These are phyloP conservation scores for Pugionium cornutum DNA, from an alignment of 345 rosid genomes.

Conservation along the genomic window DNA sequence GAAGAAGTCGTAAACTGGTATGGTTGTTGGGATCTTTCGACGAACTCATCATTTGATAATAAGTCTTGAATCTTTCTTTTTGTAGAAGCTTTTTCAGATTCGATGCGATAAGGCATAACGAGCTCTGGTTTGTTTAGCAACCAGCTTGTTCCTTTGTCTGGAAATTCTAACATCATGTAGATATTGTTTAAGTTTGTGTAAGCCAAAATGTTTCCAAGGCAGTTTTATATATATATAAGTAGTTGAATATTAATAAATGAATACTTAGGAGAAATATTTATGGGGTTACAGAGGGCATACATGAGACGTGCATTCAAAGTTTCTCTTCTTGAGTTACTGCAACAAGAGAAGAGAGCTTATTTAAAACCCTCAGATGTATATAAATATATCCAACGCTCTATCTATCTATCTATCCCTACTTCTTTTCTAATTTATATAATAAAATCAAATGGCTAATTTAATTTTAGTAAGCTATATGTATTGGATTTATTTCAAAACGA, in stretches of 20 bases:
- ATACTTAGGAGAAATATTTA: background rate
- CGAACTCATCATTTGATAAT: slow-evolving; percentile 37
- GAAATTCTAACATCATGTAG: slow-evolving; percentile 14
- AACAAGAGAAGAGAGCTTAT: slow-evolving; percentile 30
- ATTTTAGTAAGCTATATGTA: slow-evolving; percentile 6
- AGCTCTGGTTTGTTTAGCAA: slow-evolving; percentile 40
- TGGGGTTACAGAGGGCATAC: slow-evolving; percentile 41
- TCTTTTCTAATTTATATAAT: background rate
- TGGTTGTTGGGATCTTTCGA: slow-evolving; percentile 52
- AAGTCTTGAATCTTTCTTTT: slow-evolving; percentile 59
- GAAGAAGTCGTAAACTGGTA: slow-evolving; percentile 33
- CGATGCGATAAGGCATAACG: slow-evolving; percentile 24
- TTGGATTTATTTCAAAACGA: background rate
- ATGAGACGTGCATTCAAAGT: slow-evolving; percentile 57
- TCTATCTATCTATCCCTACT: background rate
- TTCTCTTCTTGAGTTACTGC: slow-evolving; percentile 42
- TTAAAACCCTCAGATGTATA: slow-evolving; percentile 25
- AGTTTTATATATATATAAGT: slow-evolving; percentile 23
- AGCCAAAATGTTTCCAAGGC: slow-evolving; percentile 10
- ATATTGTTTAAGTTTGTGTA: slow-evolving; percentile 42
- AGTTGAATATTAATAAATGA: slow-evolving; percentile 28
- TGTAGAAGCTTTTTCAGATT: slow-evolving; percentile 43
- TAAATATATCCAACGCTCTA: slow-evolving; percentile 33
- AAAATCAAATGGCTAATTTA: slow-evolving; percentile 9
- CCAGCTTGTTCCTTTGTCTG: slow-evolving; percentile 44